phyloP scores from a whole-genome alignment of 208 protist species.

The Leishmania mexicana region DNA sequence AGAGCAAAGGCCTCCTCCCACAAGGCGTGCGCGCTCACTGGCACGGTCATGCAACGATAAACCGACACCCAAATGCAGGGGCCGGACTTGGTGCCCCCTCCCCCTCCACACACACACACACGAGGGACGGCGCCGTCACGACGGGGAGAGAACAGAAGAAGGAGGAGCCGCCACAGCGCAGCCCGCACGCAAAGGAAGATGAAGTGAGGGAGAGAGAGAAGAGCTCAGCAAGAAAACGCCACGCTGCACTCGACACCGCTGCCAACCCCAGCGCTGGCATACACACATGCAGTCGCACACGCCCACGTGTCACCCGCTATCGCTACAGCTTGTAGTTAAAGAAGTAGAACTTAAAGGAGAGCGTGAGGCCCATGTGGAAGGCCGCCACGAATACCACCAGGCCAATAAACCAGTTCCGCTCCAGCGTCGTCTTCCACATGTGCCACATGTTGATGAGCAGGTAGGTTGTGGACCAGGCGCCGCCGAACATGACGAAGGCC shows the following conservation, averaged over 20 bases:
- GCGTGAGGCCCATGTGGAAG: conserved; percentile 73
- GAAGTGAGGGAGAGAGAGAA: neutral
- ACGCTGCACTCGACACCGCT: neutral
- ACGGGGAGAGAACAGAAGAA: neutral
- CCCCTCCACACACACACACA: neutral
- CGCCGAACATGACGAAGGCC: conserved; percentile 69
- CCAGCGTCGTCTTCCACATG: conserved; percentile 76
- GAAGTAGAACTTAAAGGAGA: conserved; percentile 92
- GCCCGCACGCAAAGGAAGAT: neutral
- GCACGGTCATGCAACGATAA: neutral
- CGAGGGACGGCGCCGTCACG: neutral
- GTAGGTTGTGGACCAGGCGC: conserved; percentile 73
- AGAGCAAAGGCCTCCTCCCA: neutral
- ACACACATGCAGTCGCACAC: neutral
- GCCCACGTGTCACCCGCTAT: neutral
- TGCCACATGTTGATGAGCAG: conserved; percentile 84
- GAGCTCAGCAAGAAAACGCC: neutral
- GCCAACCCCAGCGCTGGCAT: neutral
- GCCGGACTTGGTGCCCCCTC: neutral
- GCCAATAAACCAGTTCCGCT: conserved; percentile 66
- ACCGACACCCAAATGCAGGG: neutral
- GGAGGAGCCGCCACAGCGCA: neutral
- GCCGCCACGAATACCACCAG: conserved; percentile 56
- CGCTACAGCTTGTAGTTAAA: conserved; percentile 70
- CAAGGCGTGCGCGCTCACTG: neutral